These are phyloP conservation scores for Collariella sp. DNA, from an alignment of 495 filamentous ascomycete genomes.

Conservation along the genomic window DNA sequence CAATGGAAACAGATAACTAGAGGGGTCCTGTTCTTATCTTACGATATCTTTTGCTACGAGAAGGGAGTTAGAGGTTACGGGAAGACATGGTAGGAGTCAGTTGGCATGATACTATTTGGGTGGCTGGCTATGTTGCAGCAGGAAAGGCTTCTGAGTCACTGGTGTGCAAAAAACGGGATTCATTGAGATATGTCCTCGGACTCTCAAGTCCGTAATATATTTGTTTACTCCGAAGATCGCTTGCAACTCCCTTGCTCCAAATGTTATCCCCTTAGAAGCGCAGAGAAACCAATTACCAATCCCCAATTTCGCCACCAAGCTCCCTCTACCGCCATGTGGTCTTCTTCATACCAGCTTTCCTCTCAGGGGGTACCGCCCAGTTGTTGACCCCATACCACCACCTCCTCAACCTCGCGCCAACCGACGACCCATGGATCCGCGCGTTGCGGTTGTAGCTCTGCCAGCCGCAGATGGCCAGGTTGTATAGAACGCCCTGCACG, in stretches of 20 bases:
- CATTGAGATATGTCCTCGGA: background rate
- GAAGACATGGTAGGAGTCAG: constrained; percentile 1
- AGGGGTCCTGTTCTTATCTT: background rate
- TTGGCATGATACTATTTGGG: background rate
- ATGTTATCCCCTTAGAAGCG: background rate
- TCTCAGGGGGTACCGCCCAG: constrained; percentile 53
- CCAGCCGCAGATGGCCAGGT: constrained; percentile 71
- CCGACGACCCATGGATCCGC: constrained; percentile 56
- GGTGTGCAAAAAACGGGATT: constrained; percentile 1
- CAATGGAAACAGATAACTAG: background rate
- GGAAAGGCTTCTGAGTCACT: background rate
- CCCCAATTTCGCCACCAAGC: background rate
- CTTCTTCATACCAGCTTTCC: background rate
- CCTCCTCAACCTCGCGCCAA: constrained; percentile 62
- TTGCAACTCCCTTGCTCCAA: background rate
- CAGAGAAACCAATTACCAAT: background rate
- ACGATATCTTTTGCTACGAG: constrained; percentile 8
- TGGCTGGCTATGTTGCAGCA: background rate
- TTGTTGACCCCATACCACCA: constrained; percentile 94
- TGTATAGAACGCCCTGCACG: constrained; percentile 75
- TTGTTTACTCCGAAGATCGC: background rate
- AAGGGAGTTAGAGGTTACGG: constrained; percentile 11
- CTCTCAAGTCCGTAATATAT: constrained; percentile 3
- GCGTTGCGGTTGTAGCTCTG: constrained; percentile 70
- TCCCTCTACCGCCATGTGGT: background rate